These are phyloP conservation scores for Talaromyces pinophilus DNA, from an alignment of 2,329 filamentous ascomycete genomes.

Conservation along the genomic window DNA sequence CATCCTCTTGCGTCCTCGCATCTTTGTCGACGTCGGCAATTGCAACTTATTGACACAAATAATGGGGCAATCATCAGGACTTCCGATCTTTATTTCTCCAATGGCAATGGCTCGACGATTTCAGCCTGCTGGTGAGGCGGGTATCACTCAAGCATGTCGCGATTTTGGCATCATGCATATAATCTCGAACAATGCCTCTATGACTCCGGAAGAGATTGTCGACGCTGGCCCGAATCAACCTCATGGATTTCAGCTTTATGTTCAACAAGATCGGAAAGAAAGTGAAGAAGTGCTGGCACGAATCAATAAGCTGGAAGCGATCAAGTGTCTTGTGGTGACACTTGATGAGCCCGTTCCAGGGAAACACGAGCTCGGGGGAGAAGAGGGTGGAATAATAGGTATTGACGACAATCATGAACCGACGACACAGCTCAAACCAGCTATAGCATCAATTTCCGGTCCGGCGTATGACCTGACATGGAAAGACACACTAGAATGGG, in stretches of 20 bases:
- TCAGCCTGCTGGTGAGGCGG: constrained; percentile 80
- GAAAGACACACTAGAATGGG: constrained; percentile 79
- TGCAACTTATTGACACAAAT: constrained; percentile 78
- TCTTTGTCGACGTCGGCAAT: constrained; percentile 80
- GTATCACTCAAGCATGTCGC: constrained; percentile 77
- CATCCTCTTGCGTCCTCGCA: constrained; percentile 83
- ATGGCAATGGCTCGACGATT: constrained; percentile 89
- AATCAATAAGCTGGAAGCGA: constrained; percentile 69
- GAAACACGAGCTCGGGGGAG: constrained; percentile 71
- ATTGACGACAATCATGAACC: constrained; percentile 60
- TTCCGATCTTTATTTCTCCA: constrained; percentile 81
- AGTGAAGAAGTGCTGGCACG: constrained; percentile 76
- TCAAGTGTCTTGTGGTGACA: constrained; percentile 85
- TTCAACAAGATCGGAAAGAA: constrained; percentile 80
- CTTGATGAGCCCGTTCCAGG: constrained; percentile 89
- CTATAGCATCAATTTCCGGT: constrained; percentile 80
- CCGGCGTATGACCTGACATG: constrained; percentile 86
- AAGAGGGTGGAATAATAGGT: background rate
- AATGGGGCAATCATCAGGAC: constrained; percentile 68
- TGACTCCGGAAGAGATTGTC: constrained; percentile 89
- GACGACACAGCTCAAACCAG: constrained; percentile 62
- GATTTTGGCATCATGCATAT: constrained; percentile 79
- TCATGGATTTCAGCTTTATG: constrained; percentile 95
- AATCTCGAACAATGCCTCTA: constrained; percentile 87
- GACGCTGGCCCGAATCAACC: constrained; percentile 69